Evolutionary conservation across 2,329 filamentous ascomycete species (phyloP), one percentile per base, ranked within the genome.

Genomic region (Monilinia polystroma): DNA sequence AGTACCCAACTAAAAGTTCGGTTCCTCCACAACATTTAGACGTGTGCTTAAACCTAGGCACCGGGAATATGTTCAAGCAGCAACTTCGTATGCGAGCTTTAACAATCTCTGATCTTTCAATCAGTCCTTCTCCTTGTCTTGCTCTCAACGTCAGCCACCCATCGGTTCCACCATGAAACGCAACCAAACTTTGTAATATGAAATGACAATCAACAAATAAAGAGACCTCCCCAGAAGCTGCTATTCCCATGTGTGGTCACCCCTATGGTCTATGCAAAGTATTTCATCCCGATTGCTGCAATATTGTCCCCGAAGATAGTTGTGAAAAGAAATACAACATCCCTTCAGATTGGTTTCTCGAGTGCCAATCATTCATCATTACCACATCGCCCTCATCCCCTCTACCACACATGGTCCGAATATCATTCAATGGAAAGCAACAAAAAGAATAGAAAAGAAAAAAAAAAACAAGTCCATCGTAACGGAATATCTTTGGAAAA

Each of bases 191-290:
- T 59, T 59, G 43, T 59, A 59, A 59, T 32, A 59, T 47, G 41
- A 59, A 59, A 59, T 18, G 56, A n/a, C 41, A 58, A 58, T 58
- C 41, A 32, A 45, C 23, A 41, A 71, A 68, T 47, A 59, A 73
- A 68, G 67, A 65, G 71, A 72, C 74, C 73, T 74, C 74, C 74
- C 74, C 74, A 74, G 73, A 72, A 74, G 73, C 74, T 69, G 74
- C 69, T 60, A 58, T 70, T 70, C 70, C 72, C 70, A 67, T 66
- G 64, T 70, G 71, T 70, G 56, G 70, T 35, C 41, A 68, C 64
- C 66, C 68, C 70, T 59, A 47, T 38, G 29, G 26, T 35, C 26
- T 23, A 3, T 10, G n/a, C 23, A 32, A 49, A 64, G 32, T 45
- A 60, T 52, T 41, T 52, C 56, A 64, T 67, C 51, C 66, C 59